Conservation (phyloP, 2,329 filamentous ascomycete genomes). For the Botrytis aclada region DNA sequence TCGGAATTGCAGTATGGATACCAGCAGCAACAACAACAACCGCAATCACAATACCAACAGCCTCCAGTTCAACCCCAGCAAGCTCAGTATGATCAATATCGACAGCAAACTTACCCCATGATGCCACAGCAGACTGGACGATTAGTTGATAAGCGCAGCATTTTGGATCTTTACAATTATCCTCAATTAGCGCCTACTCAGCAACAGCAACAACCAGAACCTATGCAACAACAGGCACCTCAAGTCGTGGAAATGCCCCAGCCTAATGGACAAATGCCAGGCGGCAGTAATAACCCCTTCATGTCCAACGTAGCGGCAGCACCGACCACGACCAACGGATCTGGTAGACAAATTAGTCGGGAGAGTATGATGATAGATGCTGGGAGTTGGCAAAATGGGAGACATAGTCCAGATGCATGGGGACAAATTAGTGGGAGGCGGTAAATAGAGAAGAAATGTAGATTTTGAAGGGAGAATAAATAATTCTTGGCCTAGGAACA, state of each 20-base stretch:
- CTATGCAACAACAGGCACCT: constrained; percentile 24
- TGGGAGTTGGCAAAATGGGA: constrained; percentile 59
- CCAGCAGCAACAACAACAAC: constrained; percentile 17
- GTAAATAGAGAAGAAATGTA: background rate
- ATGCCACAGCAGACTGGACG: constrained; percentile 47
- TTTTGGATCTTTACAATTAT: constrained; percentile 69
- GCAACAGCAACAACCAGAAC: constrained; percentile 25
- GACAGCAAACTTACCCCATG: constrained; percentile 40
- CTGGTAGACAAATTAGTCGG: constrained; percentile 53
- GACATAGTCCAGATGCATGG: constrained; percentile 79
- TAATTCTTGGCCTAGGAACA: constrained; percentile 14
- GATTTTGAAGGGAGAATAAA: background rate
- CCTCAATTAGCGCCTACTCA: constrained; percentile 36
- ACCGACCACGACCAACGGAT: constrained; percentile 30
- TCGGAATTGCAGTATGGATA: constrained; percentile 9
- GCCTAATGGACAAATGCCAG: constrained; percentile 21
- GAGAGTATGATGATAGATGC: constrained; percentile 59
- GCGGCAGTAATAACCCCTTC: constrained; percentile 38
- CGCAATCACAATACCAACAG: constrained; percentile 28
- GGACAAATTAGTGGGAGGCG: constrained; percentile 53
- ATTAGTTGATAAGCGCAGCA: constrained; percentile 65
- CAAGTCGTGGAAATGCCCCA: constrained; percentile 14
- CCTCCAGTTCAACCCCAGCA: constrained; percentile 36
- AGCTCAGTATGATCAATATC: constrained; percentile 38
- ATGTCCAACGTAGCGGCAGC: constrained; percentile 25